Evolutionary conservation across 345 rosid species (phyloP).

Genomic region (Brassica juncea): DNA sequence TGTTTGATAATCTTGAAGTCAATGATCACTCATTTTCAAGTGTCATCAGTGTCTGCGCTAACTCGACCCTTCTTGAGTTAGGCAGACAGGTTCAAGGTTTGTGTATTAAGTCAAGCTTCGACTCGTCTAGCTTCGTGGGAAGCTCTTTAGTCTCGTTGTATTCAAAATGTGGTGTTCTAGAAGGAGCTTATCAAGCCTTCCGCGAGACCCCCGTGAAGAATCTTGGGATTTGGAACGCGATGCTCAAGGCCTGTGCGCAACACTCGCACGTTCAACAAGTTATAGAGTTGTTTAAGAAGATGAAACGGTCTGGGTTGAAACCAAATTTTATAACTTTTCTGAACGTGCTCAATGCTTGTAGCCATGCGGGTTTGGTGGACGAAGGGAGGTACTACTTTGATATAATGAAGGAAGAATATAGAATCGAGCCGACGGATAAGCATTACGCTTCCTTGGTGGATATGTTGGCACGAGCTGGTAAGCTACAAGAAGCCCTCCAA

Average conservation of each 20-base stretch:
- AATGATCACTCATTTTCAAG: slow-evolving; percentile 85
- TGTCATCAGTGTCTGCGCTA: slow-evolving; percentile 73
- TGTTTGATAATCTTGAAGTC: slow-evolving; percentile 56
- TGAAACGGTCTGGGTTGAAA: slow-evolving; percentile 57
- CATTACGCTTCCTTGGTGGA: slow-evolving; percentile 90
- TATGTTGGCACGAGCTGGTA: slow-evolving; percentile 81
- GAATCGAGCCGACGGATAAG: slow-evolving; percentile 70
- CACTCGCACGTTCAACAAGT: slow-evolving; percentile 55
- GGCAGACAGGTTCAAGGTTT: slow-evolving; percentile 85
- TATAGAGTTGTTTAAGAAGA: slow-evolving; percentile 56
- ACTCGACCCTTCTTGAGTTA: slow-evolving; percentile 68
- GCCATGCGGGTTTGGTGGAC: slow-evolving; percentile 76
- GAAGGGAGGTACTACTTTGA: slow-evolving; percentile 67
- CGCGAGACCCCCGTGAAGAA: slow-evolving; percentile 56
- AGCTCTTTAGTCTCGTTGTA: slow-evolving; percentile 80
- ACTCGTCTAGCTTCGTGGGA: slow-evolving; percentile 71
- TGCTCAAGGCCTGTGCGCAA: slow-evolving; percentile 85
- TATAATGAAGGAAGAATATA: slow-evolving; percentile 61
- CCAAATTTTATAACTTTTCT: slow-evolving; percentile 86
- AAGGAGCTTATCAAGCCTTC: slow-evolving; percentile 62
- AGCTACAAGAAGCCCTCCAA: slow-evolving; percentile 64
- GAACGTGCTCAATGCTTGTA: slow-evolving; percentile 79
- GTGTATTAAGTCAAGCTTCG: slow-evolving; percentile 72
- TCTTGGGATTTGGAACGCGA: slow-evolving; percentile 88
- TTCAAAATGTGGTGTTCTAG: slow-evolving; percentile 73